A percentile compares a stretch with the other conserved stretches of the same genome.
Conservation (phyloP, 345 rosid genomes). For the Nasturtium officinale region DNA sequence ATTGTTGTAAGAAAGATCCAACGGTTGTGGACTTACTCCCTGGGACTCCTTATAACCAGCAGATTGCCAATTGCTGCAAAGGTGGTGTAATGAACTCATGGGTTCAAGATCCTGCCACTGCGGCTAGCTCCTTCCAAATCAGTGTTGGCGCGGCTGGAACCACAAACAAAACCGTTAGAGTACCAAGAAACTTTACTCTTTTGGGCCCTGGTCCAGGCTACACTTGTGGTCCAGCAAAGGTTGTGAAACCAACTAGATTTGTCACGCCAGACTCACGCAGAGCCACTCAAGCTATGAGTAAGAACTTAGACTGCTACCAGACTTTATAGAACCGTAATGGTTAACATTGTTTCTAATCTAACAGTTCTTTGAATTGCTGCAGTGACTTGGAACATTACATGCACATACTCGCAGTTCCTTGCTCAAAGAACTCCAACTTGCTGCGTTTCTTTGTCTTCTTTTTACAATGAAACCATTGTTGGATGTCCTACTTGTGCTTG, state of each 20-base stretch:
- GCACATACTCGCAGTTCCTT: constrained; percentile 88
- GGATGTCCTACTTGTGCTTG: constrained; percentile 84
- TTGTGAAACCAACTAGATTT: constrained; percentile 71
- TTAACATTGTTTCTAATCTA: constrained; percentile 11
- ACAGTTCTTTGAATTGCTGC: constrained; percentile 24
- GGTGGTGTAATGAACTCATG: constrained; percentile 85
- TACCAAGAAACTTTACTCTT: constrained; percentile 83
- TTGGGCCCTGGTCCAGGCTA: constrained; percentile 93
- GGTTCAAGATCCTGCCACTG: constrained; percentile 75
- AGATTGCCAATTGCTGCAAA: constrained; percentile 91
- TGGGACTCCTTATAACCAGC: constrained; percentile 81
- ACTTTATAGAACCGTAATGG: background rate
- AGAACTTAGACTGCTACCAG: constrained; percentile 25
- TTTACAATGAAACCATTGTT: constrained; percentile 78
- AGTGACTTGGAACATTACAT: constrained; percentile 99
- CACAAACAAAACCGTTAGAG: constrained; percentile 68
- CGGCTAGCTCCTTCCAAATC: constrained; percentile 79
- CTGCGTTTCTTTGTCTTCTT: constrained; percentile 89
- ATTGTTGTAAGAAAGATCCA: constrained; percentile 87
- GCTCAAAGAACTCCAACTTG: constrained; percentile 88
- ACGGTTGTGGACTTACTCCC: constrained; percentile 85
- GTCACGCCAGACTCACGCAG: constrained; percentile 69
- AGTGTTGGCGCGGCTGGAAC: constrained; percentile 91
- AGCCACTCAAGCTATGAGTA: constrained; percentile 89
- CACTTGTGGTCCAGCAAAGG: constrained; percentile 80